Evolutionary conservation across 164 flowering plant genomes (phyloP).

Genomic region (Cinnamomum chago): DNA sequence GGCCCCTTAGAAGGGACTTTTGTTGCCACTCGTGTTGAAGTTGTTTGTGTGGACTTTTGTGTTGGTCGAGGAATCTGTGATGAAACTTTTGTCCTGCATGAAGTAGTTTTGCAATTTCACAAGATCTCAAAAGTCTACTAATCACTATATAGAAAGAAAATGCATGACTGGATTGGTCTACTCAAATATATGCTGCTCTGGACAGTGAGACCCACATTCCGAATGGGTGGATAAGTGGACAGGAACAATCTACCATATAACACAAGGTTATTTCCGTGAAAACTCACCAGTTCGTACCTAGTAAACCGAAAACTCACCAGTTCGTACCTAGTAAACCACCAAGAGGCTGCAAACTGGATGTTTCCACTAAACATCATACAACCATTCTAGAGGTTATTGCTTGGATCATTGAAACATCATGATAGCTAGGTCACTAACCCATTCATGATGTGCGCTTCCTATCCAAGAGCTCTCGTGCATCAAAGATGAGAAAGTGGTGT

Average conservation of each 20-base stretch:
- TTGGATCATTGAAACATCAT: too few relatives aligned
- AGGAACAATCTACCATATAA: background rate
- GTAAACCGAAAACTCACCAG: too few relatives aligned
- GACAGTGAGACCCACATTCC: background rate
- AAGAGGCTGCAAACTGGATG: too few relatives aligned
- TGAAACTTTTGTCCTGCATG: slow-evolving; percentile 18
- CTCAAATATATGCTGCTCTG: background rate
- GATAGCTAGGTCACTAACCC: too few relatives aligned
- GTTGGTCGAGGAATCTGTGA: slow-evolving; percentile 28
- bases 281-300: too few relatives aligned
- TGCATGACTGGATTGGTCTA: background rate
- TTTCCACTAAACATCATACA: too few relatives aligned
- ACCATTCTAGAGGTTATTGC: too few relatives aligned
- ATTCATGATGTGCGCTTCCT: too few relatives aligned
- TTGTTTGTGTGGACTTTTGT: slow-evolving; percentile 14
- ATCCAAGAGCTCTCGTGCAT: too few relatives aligned
- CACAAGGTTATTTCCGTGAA: too few relatives aligned
- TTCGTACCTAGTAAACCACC: too few relatives aligned
- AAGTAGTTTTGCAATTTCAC: background rate
- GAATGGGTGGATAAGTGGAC: background rate
- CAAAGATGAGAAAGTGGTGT: too few relatives aligned
- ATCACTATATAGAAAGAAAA: background rate
- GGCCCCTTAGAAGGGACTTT: slow-evolving; percentile 13
- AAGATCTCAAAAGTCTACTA: background rate
- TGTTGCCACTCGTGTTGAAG: slow-evolving; percentile 8